Percentiles rank a stretch among this genome's conserved stretches.
phyloP scores from a whole-genome alignment of 192 early-diverging fungal genomes.

The Phycomyces nitens region DNA sequence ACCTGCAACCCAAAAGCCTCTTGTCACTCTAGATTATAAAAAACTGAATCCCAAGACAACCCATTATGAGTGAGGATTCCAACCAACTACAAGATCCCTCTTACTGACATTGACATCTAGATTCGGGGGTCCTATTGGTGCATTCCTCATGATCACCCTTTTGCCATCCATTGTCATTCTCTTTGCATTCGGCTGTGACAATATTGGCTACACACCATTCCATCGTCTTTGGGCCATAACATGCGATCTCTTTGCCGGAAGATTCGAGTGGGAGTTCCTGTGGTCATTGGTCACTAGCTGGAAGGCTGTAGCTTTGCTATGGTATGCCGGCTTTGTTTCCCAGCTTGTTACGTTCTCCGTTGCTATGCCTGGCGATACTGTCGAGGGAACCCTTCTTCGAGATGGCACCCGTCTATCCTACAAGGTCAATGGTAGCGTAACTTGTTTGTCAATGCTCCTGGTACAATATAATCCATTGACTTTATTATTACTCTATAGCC shows the following conservation, averaged over 20 bases:
- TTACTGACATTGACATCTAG: not conserved
- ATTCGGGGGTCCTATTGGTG: conserved; percentile 69
- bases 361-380: conserved; percentile 62
- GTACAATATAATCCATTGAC: not conserved
- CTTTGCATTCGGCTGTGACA: conserved; percentile 45
- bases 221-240: conserved; percentile 12
- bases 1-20: no score
- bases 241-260: not conserved
- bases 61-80: conserved; percentile 58
- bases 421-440: conserved; percentile 68
- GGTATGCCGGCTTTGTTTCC: conserved; percentile 43
- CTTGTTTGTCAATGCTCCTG: not conserved
- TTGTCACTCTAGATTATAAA: no score
- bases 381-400: conserved; percentile 68
- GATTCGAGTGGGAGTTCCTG: not conserved
- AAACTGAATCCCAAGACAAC: conserved; percentile 61
- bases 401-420: conserved; percentile 74
- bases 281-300: conserved; percentile 19
- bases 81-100: not conserved
- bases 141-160: conserved; percentile 49
- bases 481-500: conserved; percentile 8
- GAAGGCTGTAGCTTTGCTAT: conserved; percentile 48
- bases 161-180: conserved; percentile 42
- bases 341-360: conserved; percentile 39
- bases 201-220: conserved; percentile 53